Conservation (phyloP, 345 rosid species). For the Citropsis articulata region DNA sequence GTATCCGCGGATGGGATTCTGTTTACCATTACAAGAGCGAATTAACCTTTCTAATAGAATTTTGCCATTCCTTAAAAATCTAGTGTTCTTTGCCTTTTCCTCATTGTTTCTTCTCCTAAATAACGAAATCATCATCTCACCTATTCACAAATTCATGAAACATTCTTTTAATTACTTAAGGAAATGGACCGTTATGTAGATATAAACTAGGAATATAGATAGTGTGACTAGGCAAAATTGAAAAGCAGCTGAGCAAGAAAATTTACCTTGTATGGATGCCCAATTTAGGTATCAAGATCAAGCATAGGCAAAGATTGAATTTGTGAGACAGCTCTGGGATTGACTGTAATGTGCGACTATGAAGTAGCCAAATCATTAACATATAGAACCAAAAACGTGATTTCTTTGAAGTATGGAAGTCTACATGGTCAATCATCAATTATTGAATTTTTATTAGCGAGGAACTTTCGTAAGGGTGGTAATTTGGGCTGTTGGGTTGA, state of each 20-base stretch:
- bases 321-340: background rate
- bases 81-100: background rate
- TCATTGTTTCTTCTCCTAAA: background rate
- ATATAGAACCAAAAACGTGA: background rate
- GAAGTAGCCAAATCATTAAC: background rate
- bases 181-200: too few relatives aligned
- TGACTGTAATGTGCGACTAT: background rate
- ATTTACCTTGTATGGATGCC: background rate
- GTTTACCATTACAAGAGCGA: conserved; percentile 15
- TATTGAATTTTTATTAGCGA: background rate
- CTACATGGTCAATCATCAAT: background rate
- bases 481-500: too few relatives aligned
- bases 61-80: conserved; percentile 14
- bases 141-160: background rate
- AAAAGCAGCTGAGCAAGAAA: background rate
- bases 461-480: too few relatives aligned
- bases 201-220: too few relatives aligned
- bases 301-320: background rate
- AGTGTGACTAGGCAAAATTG: background rate
- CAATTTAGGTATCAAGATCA: background rate
- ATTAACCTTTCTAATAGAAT: conserved; percentile 13
- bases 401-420: background rate
- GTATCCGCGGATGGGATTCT: conserved; percentile 11
- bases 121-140: background rate
- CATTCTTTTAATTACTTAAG: too few relatives aligned